Evolutionary conservation across 495 filamentous ascomycete species (phyloP).

Genomic region (Aspergillus nanangensis): DNA sequence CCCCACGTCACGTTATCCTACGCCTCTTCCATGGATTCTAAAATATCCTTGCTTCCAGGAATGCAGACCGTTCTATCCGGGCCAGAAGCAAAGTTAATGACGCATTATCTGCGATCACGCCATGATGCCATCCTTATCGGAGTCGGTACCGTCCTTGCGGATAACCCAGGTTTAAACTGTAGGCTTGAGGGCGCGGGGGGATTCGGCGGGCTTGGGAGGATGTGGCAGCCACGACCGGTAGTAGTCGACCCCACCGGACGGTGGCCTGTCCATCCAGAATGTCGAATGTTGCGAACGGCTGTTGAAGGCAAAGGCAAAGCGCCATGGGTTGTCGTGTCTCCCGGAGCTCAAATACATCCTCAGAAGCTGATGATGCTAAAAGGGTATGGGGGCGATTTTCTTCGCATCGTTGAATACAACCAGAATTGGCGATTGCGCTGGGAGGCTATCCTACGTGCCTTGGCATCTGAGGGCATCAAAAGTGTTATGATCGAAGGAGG

Average conservation of each 20-base stretch:
- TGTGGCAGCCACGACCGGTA: slow-evolving; percentile 70
- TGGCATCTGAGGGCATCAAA: slow-evolving; percentile 56
- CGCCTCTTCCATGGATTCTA: slow-evolving; percentile 83
- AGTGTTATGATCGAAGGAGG: slow-evolving; percentile 92
- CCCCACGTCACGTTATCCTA: slow-evolving; percentile 75
- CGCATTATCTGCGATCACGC: slow-evolving; percentile 75
- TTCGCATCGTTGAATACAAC: slow-evolving; percentile 45
- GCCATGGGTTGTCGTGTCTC: slow-evolving; percentile 62
- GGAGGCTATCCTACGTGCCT: slow-evolving; percentile 53
- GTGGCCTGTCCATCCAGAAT: slow-evolving; percentile 58
- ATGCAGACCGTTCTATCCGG: slow-evolving; percentile 77
- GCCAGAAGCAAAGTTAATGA: slow-evolving; percentile 79
- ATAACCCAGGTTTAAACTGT: slow-evolving; percentile 82
- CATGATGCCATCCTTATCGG: slow-evolving; percentile 86
- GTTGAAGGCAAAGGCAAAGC: slow-evolving; percentile 63
- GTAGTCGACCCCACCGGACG: slow-evolving; percentile 69
- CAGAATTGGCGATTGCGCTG: slow-evolving; percentile 52
- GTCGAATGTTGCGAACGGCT: slow-evolving; percentile 61
- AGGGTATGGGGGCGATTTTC: slow-evolving; percentile 45
- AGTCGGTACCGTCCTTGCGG: slow-evolving; percentile 74
- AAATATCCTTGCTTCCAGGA: slow-evolving; percentile 68
- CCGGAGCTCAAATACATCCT: slow-evolving; percentile 44
- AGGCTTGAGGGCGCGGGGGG: slow-evolving; percentile 56
- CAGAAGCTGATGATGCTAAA: slow-evolving; percentile 42
- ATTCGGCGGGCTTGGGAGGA: slow-evolving; percentile 46